Base-by-base conservation (phyloP, 257 asterid species). In the Verbena officinalis region DNA sequence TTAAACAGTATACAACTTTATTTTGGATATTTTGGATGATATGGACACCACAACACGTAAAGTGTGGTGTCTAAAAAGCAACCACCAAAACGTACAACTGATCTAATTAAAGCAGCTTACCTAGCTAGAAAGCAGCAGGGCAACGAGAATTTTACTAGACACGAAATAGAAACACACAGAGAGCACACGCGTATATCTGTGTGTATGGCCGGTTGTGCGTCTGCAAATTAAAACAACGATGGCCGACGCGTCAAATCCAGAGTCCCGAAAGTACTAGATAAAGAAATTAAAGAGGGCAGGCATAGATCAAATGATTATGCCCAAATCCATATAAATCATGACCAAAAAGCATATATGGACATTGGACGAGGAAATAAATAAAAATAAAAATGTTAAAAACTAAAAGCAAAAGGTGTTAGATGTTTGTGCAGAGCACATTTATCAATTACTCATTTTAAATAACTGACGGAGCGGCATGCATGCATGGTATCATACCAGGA, bases 231-330 rank as follows among this genome's bases (percentile, higher is more conserved):
- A 48, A 40, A 30, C 30, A 59, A 57, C 34, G 8, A 48, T 9
- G 11, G 5, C 51, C 11, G 75, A 76, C 11, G 57, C n/a, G 78
- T 77, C 82, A 10, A 45, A 73, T 77, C 82, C 68, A 73, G 75
- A 34, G 21, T 78, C 73, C 85, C 77, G 1, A n/a, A 75, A 59
- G 59, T 63, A n/a, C n/a, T n/a, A 54, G 78, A 73, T 70, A 71
- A 24, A 14, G 20, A 44, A 55, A 75, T 70, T n/a, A n/a, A n/a
- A 78, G 65, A 73, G 81, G 55, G 71, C 43, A 74, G 33, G 15
- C 83, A 57, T 73, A 73, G 86, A 33, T 73, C 76, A 75, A 88
- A 82, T 80, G 81, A 79, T 82, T 72, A 71, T 70, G 66, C 68
- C 79, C 84, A 83, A 81, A 76, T 88, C 82, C 76, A 64, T 86